Percentiles rank a stretch among this genome's conserved stretches.
Conservation (phyloP, 1,139 yeast species). For the Pichia sp. region DNA sequence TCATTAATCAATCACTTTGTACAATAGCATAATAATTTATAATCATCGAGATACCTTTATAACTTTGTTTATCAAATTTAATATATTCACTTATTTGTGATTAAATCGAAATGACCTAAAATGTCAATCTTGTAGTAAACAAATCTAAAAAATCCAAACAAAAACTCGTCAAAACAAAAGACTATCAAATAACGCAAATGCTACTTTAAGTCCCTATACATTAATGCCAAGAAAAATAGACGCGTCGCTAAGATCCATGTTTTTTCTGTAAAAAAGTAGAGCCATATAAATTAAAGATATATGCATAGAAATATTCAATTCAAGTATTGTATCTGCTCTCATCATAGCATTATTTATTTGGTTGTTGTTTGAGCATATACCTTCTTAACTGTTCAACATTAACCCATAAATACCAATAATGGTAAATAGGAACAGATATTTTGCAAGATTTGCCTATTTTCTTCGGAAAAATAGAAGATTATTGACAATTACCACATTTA, state of each 20-base stretch:
- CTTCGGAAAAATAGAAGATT: constrained; percentile 5
- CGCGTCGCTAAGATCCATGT: not conserved
- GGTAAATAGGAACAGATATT: constrained; percentile 1
- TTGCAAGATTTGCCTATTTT: constrained; percentile 1
- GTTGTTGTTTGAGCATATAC: not conserved
- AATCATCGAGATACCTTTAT: not conserved
- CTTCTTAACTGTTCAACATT: no score
- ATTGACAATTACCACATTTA: not conserved
- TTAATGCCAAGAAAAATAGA: not conserved
- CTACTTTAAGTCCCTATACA: no score
- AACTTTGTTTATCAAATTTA: not conserved
- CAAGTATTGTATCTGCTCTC: no score
- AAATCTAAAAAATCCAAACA: no score
- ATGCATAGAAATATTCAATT: no score
- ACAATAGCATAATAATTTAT: not conserved
- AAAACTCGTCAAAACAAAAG: no score
- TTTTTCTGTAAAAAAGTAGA: not conserved
- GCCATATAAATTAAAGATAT: no score
- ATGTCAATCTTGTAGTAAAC: no score
- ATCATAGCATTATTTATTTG: not conserved
- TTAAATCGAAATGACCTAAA: not conserved
- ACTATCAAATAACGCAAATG: no score
- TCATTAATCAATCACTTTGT: not conserved
- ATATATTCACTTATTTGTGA: not conserved
- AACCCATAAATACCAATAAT: not conserved